Evolutionary conservation across 495 filamentous ascomycete species (phyloP).

Genomic region (Ramalina peruviana): DNA sequence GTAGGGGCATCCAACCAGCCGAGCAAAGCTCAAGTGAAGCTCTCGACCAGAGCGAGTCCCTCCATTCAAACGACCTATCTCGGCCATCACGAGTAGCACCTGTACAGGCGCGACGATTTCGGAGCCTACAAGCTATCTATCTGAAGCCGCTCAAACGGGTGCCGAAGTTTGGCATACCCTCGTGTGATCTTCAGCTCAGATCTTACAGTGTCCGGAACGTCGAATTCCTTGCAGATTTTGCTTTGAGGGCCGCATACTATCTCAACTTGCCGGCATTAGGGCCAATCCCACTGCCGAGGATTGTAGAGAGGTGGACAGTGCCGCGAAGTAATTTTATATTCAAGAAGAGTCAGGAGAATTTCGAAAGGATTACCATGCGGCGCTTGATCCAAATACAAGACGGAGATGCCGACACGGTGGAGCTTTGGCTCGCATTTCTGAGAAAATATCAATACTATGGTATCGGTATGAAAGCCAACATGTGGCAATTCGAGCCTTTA

Average conservation of each 20-base stretch:
- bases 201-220: constrained; percentile 85
- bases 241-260: constrained; percentile 88
- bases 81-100: too few species aligned
- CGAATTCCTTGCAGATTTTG: constrained; percentile 91
- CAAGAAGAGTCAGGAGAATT: constrained; percentile 98
- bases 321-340: constrained; percentile 77
- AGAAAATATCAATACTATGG: constrained; percentile 85
- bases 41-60: too few species aligned
- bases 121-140: constrained; percentile 72
- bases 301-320: constrained; percentile 86
- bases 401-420: constrained; percentile 74
- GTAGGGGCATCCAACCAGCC: too few species aligned
- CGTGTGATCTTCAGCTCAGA: constrained; percentile 83
- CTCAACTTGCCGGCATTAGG: constrained; percentile 74
- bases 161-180: constrained; percentile 59
- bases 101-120: constrained; percentile 38
- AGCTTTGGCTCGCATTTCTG: constrained; percentile 82
- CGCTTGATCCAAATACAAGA: constrained; percentile 88
- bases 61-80: too few species aligned
- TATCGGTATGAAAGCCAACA: constrained; percentile 96
- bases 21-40: too few species aligned
- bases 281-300: constrained; percentile 76
- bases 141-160: constrained; percentile 67
- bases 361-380: constrained; percentile 76
- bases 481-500: constrained; percentile 72